Percentiles rank a stretch among this genome's conserved stretches.
phyloP scores from a whole-genome alignment of 2,329 filamentous ascomycete genomes.

The Pestalotiopsis sp. region DNA sequence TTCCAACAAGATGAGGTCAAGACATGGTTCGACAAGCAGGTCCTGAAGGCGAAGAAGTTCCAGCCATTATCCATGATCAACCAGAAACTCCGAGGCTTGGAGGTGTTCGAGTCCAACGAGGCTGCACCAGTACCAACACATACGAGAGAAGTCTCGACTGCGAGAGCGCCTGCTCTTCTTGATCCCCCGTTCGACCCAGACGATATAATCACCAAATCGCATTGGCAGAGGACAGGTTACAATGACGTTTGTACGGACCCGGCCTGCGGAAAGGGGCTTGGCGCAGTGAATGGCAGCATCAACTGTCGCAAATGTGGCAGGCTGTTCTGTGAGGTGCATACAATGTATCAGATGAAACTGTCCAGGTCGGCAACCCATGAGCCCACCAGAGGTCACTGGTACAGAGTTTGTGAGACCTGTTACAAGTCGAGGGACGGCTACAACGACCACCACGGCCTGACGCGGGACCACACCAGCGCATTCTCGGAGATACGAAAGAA shows the following conservation, averaged over 20 bases:
- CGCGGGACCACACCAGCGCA: slow-evolving; percentile 70
- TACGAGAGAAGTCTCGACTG: slow-evolving; percentile 28
- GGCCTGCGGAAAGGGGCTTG: slow-evolving; percentile 78
- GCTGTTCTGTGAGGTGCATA: slow-evolving; percentile 95
- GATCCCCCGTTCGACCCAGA: slow-evolving; percentile 72
- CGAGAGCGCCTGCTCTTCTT: slow-evolving; percentile 35
- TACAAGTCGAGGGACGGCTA: slow-evolving; percentile 97
- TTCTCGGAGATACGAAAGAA: slow-evolving; percentile 75
- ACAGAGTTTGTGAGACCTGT: slow-evolving; percentile 96
- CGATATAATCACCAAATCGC: slow-evolving; percentile 81
- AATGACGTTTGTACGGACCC: slow-evolving; percentile 88
- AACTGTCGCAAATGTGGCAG: slow-evolving; percentile 94
- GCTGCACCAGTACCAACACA: slow-evolving; percentile 45
- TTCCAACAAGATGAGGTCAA: slow-evolving; percentile 92
- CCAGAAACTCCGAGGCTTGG: slow-evolving; percentile 88
- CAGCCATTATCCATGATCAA: slow-evolving; percentile 90
- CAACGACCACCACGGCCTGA: slow-evolving; percentile 79
- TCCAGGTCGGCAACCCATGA: slow-evolving; percentile 88
- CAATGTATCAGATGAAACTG: slow-evolving; percentile 99
- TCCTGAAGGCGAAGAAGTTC: slow-evolving; percentile 90
- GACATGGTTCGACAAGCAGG: slow-evolving; percentile 95
- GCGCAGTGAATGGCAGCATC: slow-evolving; percentile 78
- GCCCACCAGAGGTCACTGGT: slow-evolving; percentile 89
- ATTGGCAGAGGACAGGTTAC: slow-evolving; percentile 81
- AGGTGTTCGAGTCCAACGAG: slow-evolving; percentile 93